These are phyloP conservation scores for Camelina laxa DNA, from an alignment of 345 rosid species.

Conservation along the genomic window DNA sequence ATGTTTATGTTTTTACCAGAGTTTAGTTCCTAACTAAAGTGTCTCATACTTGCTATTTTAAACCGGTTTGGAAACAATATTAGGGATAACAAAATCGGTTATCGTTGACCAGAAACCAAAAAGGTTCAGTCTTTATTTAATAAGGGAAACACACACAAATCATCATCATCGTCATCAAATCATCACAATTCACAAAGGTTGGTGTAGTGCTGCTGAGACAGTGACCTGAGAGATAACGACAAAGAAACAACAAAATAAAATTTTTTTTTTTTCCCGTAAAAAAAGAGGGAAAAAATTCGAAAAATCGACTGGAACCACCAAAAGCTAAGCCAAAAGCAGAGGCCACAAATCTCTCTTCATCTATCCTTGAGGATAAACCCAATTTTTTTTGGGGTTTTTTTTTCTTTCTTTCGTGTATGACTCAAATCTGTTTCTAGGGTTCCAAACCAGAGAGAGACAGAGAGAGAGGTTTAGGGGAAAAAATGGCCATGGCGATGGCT, in stretches of 20 bases:
- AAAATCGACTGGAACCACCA: constrained; percentile 48
- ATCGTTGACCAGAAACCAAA: constrained; percentile 22
- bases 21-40: too few species aligned
- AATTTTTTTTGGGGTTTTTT: not conserved
- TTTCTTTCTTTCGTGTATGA: not conserved
- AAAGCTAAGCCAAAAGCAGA: constrained; percentile 49
- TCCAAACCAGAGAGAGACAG: constrained; percentile 10
- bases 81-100: not conserved
- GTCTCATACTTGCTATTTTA: too few species aligned
- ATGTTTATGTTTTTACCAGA: too few species aligned
- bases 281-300: constrained; percentile 28
- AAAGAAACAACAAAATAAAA: constrained; percentile 1
- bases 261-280: not conserved
- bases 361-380: constrained; percentile 35
- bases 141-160: not conserved
- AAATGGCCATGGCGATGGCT: constrained; percentile 94
- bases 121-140: constrained; percentile 1
- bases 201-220: constrained; percentile 9
- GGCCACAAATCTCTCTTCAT: constrained; percentile 38
- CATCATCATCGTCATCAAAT: constrained; percentile 9
- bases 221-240: constrained; percentile 33
- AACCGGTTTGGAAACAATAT: constrained; percentile 4
- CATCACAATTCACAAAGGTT: constrained; percentile 34
- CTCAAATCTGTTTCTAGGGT: constrained; percentile 37
- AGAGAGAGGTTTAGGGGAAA: constrained; percentile 26